Conservation (phyloP, 2,329 filamentous ascomycete species). For the Aureobasidium sp. region DNA sequence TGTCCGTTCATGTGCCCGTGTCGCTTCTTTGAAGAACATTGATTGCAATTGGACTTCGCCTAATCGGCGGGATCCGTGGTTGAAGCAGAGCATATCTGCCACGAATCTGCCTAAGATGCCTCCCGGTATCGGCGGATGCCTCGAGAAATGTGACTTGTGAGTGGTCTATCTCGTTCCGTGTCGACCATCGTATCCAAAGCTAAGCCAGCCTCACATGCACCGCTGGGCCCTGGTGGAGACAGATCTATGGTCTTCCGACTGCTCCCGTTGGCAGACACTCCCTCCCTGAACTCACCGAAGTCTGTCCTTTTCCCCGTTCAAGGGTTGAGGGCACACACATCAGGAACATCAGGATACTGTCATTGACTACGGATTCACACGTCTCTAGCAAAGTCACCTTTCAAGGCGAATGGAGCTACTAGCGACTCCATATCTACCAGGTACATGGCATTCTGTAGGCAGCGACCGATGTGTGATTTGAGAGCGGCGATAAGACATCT, state of each 20-base stretch:
- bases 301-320: neutral
- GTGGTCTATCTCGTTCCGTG: neutral
- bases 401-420: too few relatives aligned
- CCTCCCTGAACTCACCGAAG: neutral
- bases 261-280: neutral
- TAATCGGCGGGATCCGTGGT: neutral
- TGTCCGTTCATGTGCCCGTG: neutral
- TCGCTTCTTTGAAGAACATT: too few relatives aligned
- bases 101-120: neutral
- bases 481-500: slow-evolving; percentile 4
- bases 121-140: neutral
- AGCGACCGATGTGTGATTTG: neutral
- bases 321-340: neutral
- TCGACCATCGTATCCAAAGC: neutral
- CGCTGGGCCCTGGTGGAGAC: neutral
- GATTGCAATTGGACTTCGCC: neutral
- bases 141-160: neutral
- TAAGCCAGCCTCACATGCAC: neutral
- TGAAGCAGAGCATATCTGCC: neutral
- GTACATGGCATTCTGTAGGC: neutral
- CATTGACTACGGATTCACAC: too few relatives aligned
- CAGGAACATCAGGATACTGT: too few relatives aligned
- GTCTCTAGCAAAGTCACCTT: too few relatives aligned
- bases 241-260: neutral
- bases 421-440: neutral